A percentile compares a stretch with the other conserved stretches of the same genome.
phyloP scores from a whole-genome alignment of 371 early-diverging fungal species.

The Mortierella sp. region DNA sequence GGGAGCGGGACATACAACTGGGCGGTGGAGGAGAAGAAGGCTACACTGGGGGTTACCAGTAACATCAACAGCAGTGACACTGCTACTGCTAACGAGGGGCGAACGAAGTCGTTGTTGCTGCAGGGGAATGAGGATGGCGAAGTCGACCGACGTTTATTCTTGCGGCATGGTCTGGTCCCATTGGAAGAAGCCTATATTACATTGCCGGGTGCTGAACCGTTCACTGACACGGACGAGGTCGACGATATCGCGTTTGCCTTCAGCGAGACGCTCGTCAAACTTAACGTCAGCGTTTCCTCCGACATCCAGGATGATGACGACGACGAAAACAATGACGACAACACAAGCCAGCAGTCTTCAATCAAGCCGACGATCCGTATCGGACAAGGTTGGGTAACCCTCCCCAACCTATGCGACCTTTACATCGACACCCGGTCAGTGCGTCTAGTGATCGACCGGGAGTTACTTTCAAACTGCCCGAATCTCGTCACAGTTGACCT shows the following conservation, averaged over 20 bases:
- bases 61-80: not conserved
- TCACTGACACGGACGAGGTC: not conserved
- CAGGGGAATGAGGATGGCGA: not conserved
- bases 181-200: not conserved
- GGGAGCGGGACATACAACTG: not conserved
- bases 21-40: slow-evolving; percentile 2
- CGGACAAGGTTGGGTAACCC: not conserved
- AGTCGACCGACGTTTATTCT: not conserved
- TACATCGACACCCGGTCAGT: not conserved
- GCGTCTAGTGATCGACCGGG: not conserved
- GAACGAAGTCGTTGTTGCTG: not conserved
- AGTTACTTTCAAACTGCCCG: not conserved
- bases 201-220: not conserved
- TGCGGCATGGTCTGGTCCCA: not conserved
- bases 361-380: not conserved
- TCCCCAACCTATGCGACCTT: not conserved
- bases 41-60: not conserved
- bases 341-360: not conserved
- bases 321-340: not conserved
- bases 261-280: not conserved
- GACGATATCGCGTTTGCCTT: not conserved
- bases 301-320: not conserved
- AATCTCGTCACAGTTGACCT: not conserved
- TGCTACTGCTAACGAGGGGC: not conserved
- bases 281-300: not conserved